Conservation (phyloP, 202 grass and related monocot genomes). For the Panicum virgatum region DNA sequence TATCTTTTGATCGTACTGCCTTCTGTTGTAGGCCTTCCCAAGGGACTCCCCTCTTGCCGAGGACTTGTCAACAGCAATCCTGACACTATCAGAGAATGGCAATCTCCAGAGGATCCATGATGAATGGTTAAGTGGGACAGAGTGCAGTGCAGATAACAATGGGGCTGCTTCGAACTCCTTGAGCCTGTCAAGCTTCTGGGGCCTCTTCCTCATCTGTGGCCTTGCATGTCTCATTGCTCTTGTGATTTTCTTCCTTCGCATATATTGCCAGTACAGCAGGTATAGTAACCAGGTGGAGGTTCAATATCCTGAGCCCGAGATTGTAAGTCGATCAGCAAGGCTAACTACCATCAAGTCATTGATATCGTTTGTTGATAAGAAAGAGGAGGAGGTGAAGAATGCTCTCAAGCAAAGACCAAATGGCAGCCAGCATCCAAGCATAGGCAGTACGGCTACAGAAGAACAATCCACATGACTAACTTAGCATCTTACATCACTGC, state of each 20-base stretch:
- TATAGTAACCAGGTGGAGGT: slow-evolving; percentile 57
- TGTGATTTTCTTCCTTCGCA: slow-evolving; percentile 68
- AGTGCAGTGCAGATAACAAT: slow-evolving; percentile 47
- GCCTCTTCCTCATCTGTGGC: slow-evolving; percentile 85
- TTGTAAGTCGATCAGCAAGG: slow-evolving; percentile 49
- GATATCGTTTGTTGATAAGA: slow-evolving; percentile 83
- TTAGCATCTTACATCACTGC: slow-evolving; percentile 5
- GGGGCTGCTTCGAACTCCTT: slow-evolving; percentile 58
- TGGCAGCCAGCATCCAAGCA: slow-evolving; percentile 37
- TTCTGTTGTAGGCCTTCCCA: slow-evolving; percentile 68
- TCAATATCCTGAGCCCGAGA: slow-evolving; percentile 36
- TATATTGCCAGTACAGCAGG: slow-evolving; percentile 73
- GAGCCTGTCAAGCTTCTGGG: slow-evolving; percentile 71
- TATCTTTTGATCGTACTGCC: slow-evolving; percentile 6
- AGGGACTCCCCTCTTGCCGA: slow-evolving; percentile 86
- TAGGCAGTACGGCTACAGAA: slow-evolving; percentile 1
- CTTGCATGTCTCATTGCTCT: slow-evolving; percentile 70
- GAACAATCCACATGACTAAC: slow-evolving; percentile 28
- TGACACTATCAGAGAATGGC: slow-evolving; percentile 83
- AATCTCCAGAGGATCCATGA: slow-evolving; percentile 90
- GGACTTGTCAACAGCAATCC: slow-evolving; percentile 87
- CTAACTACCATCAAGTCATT: slow-evolving; percentile 70
- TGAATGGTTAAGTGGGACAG: slow-evolving; percentile 71
- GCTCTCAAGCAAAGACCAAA: slow-evolving; percentile 73
- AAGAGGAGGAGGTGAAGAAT: slow-evolving; percentile 79